Conservation (phyloP, 257 asterid species). For the Solanum peruvianum region DNA sequence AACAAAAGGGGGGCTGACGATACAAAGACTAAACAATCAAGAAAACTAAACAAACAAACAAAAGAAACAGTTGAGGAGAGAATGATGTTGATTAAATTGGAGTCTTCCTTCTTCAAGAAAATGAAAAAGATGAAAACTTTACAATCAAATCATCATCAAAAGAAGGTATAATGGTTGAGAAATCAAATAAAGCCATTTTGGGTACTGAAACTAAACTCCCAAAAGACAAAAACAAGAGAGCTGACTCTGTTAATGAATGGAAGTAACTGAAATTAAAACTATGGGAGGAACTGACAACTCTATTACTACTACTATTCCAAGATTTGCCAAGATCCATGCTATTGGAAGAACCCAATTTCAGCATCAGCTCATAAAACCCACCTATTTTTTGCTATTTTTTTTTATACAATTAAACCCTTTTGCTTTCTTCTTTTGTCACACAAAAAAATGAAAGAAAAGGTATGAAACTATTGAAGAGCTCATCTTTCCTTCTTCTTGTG, state of each 20-base stretch:
- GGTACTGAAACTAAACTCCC: constrained; percentile 30
- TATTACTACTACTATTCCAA: not conserved
- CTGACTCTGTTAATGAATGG: constrained; percentile 16
- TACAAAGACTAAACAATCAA: constrained; percentile 19
- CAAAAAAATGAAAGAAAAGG: constrained; percentile 2
- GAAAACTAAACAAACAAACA: not conserved
- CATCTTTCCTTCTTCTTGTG: not conserved
- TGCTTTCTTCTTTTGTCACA: not conserved
- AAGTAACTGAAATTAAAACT: constrained; percentile 2
- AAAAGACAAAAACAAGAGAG: constrained; percentile 26
- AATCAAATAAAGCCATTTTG: constrained; percentile 22
- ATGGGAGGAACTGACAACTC: constrained; percentile 43
- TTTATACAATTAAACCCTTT: not conserved
- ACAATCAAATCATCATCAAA: constrained; percentile 18
- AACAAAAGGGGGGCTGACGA: not conserved
- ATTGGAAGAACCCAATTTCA: constrained; percentile 12
- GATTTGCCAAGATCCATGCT: constrained; percentile 31
- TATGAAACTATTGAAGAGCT: not conserved
- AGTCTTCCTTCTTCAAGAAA: constrained; percentile 13
- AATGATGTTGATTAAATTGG: constrained; percentile 15
- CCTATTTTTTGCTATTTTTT: not conserved
- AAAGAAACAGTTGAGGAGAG: not conserved
- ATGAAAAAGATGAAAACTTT: constrained; percentile 7
- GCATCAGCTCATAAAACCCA: constrained; percentile 13
- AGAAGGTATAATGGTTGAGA: constrained; percentile 10